Conservation (phyloP, 2,329 filamentous ascomycete species). For the Pseudocercospora fijiensis region DNA sequence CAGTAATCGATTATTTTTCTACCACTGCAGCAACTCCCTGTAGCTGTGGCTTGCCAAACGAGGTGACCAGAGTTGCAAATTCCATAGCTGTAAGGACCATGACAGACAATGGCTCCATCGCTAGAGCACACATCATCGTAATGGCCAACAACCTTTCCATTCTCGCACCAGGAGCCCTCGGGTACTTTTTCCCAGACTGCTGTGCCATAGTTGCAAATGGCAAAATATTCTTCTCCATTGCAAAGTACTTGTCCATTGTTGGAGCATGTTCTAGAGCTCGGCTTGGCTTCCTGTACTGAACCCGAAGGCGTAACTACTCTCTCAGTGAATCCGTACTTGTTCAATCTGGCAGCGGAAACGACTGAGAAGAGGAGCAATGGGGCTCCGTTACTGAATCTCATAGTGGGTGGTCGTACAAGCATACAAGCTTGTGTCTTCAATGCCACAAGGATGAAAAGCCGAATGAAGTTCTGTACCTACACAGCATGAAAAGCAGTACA, state of each 20-base stretch:
- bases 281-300: background rate
- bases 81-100: conserved; percentile 43
- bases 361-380: background rate
- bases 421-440: background rate
- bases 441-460: background rate
- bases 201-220: conserved; percentile 45
- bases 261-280: background rate
- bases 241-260: conserved; percentile 32
- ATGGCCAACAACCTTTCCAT: conserved; percentile 19
- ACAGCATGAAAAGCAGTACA: background rate
- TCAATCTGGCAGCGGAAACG: background rate
- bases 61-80: conserved; percentile 46
- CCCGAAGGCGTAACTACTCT: background rate
- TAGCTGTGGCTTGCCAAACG: conserved; percentile 42
- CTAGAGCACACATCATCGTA: background rate
- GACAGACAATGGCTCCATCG: conserved; percentile 36
- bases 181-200: conserved; percentile 44
- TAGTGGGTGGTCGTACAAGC: background rate
- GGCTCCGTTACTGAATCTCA: background rate
- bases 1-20: conserved; percentile 23
- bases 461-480: background rate
- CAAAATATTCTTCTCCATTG: conserved; percentile 44
- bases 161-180: conserved; percentile 43
- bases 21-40: conserved; percentile 43
- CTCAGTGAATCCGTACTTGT: background rate